Evolutionary conservation across 2,329 filamentous ascomycete genomes (phyloP), one percentile per base, ranked within the genome.

Genomic region (Juglanconis oblonga): DNA sequence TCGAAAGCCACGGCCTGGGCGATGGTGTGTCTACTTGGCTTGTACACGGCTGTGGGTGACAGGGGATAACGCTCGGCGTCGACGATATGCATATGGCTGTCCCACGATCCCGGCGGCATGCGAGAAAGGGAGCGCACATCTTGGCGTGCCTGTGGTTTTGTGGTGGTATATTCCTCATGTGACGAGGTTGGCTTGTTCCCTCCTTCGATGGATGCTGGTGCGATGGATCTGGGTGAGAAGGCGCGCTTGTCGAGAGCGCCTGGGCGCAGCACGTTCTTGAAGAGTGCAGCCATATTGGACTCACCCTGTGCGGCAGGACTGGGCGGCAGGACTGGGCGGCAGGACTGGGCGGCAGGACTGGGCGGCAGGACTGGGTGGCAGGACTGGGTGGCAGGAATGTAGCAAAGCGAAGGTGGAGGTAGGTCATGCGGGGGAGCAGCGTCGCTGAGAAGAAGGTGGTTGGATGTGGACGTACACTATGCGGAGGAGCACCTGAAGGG

Each of bases 11-110:
- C 54, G 59, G 63, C 56, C 36, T 62, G 56, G 9, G 55, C 49
- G 31, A 61, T 50, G 33, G 59, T 57, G 52, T 54, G 44, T 13
- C 24, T 45, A 55, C 56, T 62, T 10, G 59, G 59, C n/a, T 17
- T 58, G 32, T 61, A 64, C 3, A 52, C 51, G 48, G 58, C 55
- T n/a, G 55, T 58, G 9, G 44, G 53, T 3, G 55, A 55, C 42
- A 64, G 47, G 57, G 59, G 59, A 42, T 61, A 61, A 6, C 56
- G 59, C 5, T 62, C 63, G 56, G 60, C 56, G 45, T 68, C 67
- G 24, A 69, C 58, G n/a, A 71, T 63, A 55, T 67, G 69, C 59
- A 71, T 67, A 49, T 70, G 69, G 24, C 65, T 67, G 53, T 71
- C 69, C 69, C 69, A 71, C 8, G 69, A 66, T 13, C 66, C 67